Base-by-base conservation (phyloP, 2,329 filamentous ascomycete species). In the Aspergillus chevalieri region DNA sequence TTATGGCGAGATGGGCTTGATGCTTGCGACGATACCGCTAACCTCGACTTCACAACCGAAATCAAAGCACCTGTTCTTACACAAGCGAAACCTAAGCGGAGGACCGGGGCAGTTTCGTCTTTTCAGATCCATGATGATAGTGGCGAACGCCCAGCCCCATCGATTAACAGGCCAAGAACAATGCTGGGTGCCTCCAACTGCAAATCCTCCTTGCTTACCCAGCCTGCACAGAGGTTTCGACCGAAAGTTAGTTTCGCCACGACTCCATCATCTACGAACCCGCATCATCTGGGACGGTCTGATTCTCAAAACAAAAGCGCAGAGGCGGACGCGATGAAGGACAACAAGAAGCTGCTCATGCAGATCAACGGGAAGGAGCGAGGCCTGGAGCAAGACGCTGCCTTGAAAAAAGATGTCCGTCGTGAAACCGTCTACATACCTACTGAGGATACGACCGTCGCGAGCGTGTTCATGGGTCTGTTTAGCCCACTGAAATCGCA, bases 361-460 rank as follows among this genome's bases (percentile, higher is more conserved):
- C 45, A 47, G 12, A 50, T 56, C 21, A 57, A 52, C 41, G 49
- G 46, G 5, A 47, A 39, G 10, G 43, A 19, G 36, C 21, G 46
- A 38, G 44, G 49, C 7, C 38, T 41, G 17, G 17, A 52, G 14
- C 54, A 53, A 6, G 52, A 65, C 43, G 43, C 6, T 30, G 26
- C 26, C 6, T 45, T 66, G 19, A 70, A 66, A 46, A 66, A 57
- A 34, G 57, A 63, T 26, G 58, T 66, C 19, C 65, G 67, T 36
- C 65, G 67, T 21, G 62, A 65, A 26, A 73, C 69, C 2, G 62
- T 73, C 14, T 74, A 72, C 51, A 70, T 74, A 24, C 69, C 72
- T 0, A 60, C 65, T 1, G 70, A 74, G 36, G 68, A 74, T 51
- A 68, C 65, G 1, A 70, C 71, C 0, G 62, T 71, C 48, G 66